Conservation (phyloP, 1,284 basidiomycete species). For the Schizophyllum commune region DNA sequence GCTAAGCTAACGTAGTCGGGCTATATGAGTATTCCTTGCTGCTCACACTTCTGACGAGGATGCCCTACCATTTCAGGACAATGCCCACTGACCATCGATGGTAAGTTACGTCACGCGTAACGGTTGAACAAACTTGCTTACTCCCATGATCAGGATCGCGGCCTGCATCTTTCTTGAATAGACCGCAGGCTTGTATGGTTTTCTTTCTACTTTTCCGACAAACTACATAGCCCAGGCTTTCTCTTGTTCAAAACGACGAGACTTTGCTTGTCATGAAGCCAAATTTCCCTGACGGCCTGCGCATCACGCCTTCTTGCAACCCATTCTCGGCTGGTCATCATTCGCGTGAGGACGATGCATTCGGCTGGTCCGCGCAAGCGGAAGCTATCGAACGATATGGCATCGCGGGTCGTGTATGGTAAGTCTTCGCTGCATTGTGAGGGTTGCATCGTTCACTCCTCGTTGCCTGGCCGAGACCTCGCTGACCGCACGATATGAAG, state of each 20-base stretch:
- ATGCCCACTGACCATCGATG: no score
- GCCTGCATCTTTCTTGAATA: neutral
- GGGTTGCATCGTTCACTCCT: slow-evolving; percentile 2
- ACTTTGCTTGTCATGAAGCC: slow-evolving; percentile 13
- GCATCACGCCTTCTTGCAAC: slow-evolving; percentile 28
- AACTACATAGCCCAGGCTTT: no score
- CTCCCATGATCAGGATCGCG: neutral
- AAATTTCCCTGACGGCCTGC: slow-evolving; percentile 34
- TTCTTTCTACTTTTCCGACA: no score
- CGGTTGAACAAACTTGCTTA: neutral
- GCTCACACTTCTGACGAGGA: no score
- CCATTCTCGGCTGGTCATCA: slow-evolving; percentile 1
- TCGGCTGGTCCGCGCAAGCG: slow-evolving; percentile 42
- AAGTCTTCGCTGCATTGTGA: slow-evolving; percentile 16
- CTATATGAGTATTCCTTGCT: no score
- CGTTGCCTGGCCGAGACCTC: neutral
- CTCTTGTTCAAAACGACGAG: no score
- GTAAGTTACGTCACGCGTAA: neutral
- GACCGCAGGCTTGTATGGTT: neutral
- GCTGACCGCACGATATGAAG: slow-evolving; percentile 26
- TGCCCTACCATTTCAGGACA: no score
- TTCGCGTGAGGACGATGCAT: slow-evolving; percentile 18
- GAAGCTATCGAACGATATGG: slow-evolving; percentile 61
- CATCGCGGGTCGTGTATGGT: slow-evolving; percentile 74
- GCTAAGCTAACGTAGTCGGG: no score